These are phyloP conservation scores for Penicillium ochrochloron DNA, from an alignment of 495 filamentous ascomycete species.

Conservation along the genomic window DNA sequence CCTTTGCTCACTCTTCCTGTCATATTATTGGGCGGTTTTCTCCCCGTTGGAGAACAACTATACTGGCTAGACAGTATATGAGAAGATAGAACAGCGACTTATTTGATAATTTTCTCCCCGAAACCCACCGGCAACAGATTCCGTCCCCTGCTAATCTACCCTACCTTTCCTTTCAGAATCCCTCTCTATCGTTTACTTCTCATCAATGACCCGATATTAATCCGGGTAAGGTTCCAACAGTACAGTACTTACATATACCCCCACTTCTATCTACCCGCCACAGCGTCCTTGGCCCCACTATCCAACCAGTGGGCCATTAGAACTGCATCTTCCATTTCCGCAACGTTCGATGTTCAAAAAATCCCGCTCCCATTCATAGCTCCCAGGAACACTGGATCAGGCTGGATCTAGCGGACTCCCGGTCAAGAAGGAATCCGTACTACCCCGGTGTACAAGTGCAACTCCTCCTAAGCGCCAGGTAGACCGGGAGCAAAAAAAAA, in stretches of 20 bases:
- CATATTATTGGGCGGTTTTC: not conserved
- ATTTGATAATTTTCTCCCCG: not conserved
- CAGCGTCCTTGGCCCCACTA: not conserved
- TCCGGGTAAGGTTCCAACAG: not conserved
- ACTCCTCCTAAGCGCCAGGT: not conserved
- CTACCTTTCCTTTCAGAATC: not conserved
- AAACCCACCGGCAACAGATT: not conserved
- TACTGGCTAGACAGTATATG: not conserved
- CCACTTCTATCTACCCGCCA: not conserved
- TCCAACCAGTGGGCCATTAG: not conserved
- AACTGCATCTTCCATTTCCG: slow-evolving; percentile 10
- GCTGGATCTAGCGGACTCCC: not conserved
- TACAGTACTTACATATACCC: not conserved
- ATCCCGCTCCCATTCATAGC: not conserved
- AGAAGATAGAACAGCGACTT: not conserved
- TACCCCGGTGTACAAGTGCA: slow-evolving; percentile 17
- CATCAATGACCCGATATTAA: slow-evolving; percentile 5
- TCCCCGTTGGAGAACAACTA: not conserved
- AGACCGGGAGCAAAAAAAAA: not conserved
- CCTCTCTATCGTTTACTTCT: not conserved
- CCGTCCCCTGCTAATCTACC: not conserved
- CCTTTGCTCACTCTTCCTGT: not conserved
- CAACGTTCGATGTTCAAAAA: slow-evolving; percentile 5
- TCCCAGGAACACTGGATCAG: not conserved
- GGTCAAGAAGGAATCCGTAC: slow-evolving; percentile 8